Evolutionary conservation across 2,329 filamentous ascomycete species (phyloP), one percentile per base, ranked within the genome.

Genomic region (Alternaria conjuncta): DNA sequence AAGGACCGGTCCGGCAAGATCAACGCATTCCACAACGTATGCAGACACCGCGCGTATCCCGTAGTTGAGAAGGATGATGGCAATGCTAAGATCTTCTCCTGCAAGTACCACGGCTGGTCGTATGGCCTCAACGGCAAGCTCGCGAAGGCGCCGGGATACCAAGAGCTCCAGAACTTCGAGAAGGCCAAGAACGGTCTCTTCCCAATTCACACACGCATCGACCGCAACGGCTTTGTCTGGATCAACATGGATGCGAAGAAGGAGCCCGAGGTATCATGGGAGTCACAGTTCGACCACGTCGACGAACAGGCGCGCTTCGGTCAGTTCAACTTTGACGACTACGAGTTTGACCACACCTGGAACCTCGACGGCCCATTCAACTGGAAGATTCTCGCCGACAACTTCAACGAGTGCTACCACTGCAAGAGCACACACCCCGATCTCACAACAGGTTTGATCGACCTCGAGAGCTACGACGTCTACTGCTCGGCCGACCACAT

Each of bases 371-470:
- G 71, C 10, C 65, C 73, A 32, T 76, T 71, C 63, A 77, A 77
- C 62, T 78, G 75, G 75, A 78, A 78, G 64, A 76, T 76, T 28
- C 65, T 77, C 12, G 71, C 75, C 13, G 88, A 90, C 72, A 89
- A 90, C 79, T 90, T 88, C 81, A 90, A 90, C 73, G 87, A 88
- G 73, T 90, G 87, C 73, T 90, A 90, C 69, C 87, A 89, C 79
- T 89, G 87, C 80, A 84, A 84, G 55, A 86, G 84, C 1, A 84
- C 86, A 2, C 87, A 89, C 68, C 87, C 88, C 3, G 86, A 87
- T 61, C 85, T 89, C 30, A 82, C 85, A 26, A 82, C 85, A 5
- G 70, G 67, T 45, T 81, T 89, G n/a, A 83, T 87, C 47, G 85
- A 89, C 63, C 82, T 89, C 43, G 82, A 84, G 61, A 84, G 84